phyloP scores from a whole-genome alignment of 2,329 filamentous ascomycete species.

The Fusarium sp. region DNA sequence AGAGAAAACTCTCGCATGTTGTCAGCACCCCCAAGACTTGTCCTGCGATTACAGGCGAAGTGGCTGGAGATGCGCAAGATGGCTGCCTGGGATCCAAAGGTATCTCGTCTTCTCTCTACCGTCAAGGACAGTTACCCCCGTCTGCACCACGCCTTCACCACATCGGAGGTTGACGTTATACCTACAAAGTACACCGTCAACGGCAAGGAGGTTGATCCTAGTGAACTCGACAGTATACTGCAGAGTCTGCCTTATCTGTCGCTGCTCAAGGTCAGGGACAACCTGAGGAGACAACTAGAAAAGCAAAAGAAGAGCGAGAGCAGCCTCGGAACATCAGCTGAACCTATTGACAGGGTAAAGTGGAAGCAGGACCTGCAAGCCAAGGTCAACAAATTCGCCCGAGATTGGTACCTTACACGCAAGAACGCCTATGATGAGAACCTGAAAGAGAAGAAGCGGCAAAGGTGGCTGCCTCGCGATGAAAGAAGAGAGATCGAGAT shows the following conservation, averaged over 20 bases:
- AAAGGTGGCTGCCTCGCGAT: neutral
- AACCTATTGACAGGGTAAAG: slow-evolving; percentile 6
- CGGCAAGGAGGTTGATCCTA: slow-evolving; percentile 42
- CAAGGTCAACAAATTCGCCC: slow-evolving; percentile 37
- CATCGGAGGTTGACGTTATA: slow-evolving; percentile 47
- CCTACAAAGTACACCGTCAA: slow-evolving; percentile 43
- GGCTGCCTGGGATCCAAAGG: slow-evolving; percentile 60
- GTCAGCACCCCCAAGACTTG: slow-evolving; percentile 52
- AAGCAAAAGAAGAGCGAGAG: slow-evolving; percentile 36
- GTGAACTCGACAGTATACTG: slow-evolving; percentile 47
- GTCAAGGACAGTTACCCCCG: slow-evolving; percentile 56
- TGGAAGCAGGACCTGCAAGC: slow-evolving; percentile 40
- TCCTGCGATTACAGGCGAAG: slow-evolving; percentile 61
- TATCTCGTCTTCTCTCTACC: slow-evolving; percentile 53
- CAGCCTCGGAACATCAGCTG: slow-evolving; percentile 20
- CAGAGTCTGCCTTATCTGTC: slow-evolving; percentile 47
- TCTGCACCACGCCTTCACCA: slow-evolving; percentile 55
- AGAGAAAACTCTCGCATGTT: slow-evolving; percentile 51
- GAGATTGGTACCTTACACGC: slow-evolving; percentile 38
- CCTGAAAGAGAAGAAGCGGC: neutral
- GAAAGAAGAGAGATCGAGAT: neutral
- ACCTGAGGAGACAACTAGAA: slow-evolving; percentile 32
- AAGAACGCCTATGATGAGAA: slow-evolving; percentile 6
- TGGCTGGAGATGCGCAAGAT: slow-evolving; percentile 62
- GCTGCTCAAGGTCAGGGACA: slow-evolving; percentile 44